Evolutionary conservation across 2,329 filamentous ascomycete genomes (phyloP), one percentile per base, ranked within the genome.

Genomic region (Fusarium xyrophilum): DNA sequence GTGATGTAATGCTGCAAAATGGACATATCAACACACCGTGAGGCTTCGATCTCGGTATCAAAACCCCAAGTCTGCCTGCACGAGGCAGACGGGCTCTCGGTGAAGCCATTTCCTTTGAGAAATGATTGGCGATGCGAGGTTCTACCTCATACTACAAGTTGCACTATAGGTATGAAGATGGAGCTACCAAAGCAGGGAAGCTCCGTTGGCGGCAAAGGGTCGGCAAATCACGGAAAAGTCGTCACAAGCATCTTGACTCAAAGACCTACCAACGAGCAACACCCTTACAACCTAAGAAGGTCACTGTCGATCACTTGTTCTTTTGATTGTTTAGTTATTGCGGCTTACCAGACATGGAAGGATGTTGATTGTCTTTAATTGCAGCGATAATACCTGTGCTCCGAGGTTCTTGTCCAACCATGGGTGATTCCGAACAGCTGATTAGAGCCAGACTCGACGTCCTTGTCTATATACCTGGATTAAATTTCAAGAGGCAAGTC

Each of bases 1-100:
- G 69, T n/a, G 76, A 67, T 32, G 66, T 56, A 38, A 72, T 61
- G 47, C 73, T 76, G 64, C 78, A 79, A 46, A 78, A 77, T 2
- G 74, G 75, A 52, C 78, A 79, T 61, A 70, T 65, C 17, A 76
- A 74, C 10, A 63, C 7, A 27, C 44, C 27, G 2, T 48, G 53
- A 12, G 65, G 65, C 11, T 62, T 72, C 32, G 60, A 39, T 9
- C 65, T 32, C 42, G 67, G 63, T 32, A 70, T 52, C 53, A 78
- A 46, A 21, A 73, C 71, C 56, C 76, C 71, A 17, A 76, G 56
- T 52, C 68, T 76, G 61, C 73, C 72, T 57, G 67, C 67, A 30
- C 67, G 71, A 63, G 74, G 67, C 62, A 76, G 69, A 61, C 76
- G 56, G 51, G 76, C 69, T 60, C 72, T 67, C 68, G 69, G 74